A percentile compares a stretch with the other conserved stretches of the same genome.
These are phyloP conservation scores for Gastrolobium bilobum DNA, from an alignment of 306 rosid species.

Conservation along the genomic window DNA sequence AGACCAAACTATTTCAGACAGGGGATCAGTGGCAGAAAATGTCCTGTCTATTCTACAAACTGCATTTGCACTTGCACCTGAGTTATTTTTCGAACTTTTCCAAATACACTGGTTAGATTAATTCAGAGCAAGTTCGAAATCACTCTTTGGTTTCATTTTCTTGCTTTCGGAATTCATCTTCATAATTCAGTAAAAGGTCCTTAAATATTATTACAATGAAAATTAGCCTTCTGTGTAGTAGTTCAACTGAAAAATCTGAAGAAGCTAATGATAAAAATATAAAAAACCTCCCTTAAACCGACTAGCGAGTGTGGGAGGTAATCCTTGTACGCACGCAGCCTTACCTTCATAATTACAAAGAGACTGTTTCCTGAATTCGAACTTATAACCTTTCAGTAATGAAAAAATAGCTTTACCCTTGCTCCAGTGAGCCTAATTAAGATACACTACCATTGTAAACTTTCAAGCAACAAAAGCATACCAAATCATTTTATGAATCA, in stretches of 20 bases:
- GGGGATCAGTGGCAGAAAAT: slow-evolving; percentile 63
- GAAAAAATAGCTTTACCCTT: no score
- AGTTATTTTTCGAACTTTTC: slow-evolving; percentile 54
- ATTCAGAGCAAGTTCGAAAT: slow-evolving; percentile 62
- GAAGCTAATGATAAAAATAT: no score
- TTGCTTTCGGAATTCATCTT: slow-evolving; percentile 67
- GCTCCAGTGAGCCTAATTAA: no score
- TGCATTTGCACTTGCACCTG: slow-evolving; percentile 99
- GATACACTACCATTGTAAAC: background rate
- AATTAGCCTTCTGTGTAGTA: slow-evolving; percentile 40
- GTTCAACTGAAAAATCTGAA: slow-evolving; percentile 1
- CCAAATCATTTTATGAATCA: background rate
- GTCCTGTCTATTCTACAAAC: slow-evolving; percentile 61
- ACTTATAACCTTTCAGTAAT: no score
- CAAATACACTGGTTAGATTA: slow-evolving; percentile 53
- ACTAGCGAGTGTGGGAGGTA: no score
- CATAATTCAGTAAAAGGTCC: slow-evolving; percentile 53
- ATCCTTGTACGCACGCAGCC: no score
- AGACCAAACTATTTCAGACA: slow-evolving; percentile 96
- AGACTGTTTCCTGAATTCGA: no score
- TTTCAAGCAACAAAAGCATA: background rate
- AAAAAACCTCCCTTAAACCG: no score
- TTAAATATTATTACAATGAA: slow-evolving; percentile 51
- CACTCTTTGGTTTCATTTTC: slow-evolving; percentile 62
- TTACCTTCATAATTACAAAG: no score